These are phyloP conservation scores for Pyrus communis DNA, from an alignment of 306 rosid genomes.

Conservation along the genomic window DNA sequence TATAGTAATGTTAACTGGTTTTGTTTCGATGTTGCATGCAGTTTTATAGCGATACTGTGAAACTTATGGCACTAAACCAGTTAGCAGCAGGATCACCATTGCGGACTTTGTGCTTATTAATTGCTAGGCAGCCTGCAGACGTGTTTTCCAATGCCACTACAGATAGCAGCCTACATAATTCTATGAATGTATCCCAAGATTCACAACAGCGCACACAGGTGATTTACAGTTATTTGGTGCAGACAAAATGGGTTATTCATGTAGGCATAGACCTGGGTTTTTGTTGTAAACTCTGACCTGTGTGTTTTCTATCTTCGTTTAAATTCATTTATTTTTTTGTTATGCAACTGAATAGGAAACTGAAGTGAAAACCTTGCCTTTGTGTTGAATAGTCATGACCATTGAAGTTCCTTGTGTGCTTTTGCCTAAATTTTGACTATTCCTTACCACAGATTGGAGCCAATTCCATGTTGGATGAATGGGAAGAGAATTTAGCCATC, in stretches of 20 bases:
- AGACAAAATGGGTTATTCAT: background rate
- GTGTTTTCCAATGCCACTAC: constrained; percentile 38
- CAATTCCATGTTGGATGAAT: constrained; percentile 50
- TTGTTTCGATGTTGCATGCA: constrained; percentile 22
- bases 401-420: background rate
- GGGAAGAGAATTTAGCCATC: constrained; percentile 71
- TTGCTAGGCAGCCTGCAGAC: constrained; percentile 67
- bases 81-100: constrained; percentile 61
- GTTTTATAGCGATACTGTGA: constrained; percentile 63
- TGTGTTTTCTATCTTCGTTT: background rate
- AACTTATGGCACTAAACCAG: constrained; percentile 66
- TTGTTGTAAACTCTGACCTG: background rate
- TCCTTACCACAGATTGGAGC: constrained; percentile 36
- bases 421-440: constrained; percentile 4
- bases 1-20: constrained; percentile 3
- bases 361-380: background rate
- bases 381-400: background rate
- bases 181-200: constrained; percentile 20
- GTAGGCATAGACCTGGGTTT: background rate
- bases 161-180: constrained; percentile 17
- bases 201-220: constrained; percentile 51
- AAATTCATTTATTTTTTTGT: background rate
- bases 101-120: constrained; percentile 61
- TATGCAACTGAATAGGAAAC: background rate
- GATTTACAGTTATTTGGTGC: background rate